Evolutionary conservation across 1,284 basidiomycete species (phyloP).

Genomic region (Mycena sp.): DNA sequence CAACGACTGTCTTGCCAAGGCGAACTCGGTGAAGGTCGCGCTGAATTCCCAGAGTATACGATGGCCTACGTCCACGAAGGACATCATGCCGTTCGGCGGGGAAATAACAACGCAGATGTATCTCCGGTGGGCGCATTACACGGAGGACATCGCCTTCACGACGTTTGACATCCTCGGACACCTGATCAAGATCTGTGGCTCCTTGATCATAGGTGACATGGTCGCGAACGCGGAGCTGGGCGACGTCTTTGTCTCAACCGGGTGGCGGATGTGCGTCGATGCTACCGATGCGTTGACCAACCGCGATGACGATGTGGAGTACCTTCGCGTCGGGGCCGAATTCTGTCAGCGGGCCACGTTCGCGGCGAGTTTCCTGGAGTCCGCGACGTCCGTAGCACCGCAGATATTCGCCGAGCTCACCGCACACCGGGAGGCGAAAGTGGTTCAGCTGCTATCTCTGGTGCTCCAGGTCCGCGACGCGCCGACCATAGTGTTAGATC

Average conservation of each 20-base stretch:
- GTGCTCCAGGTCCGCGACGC: neutral
- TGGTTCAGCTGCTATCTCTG: neutral
- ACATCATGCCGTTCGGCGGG: neutral
- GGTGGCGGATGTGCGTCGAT: neutral
- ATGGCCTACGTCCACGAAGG: neutral
- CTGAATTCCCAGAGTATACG: neutral
- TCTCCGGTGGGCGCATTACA: neutral
- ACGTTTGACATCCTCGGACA: neutral
- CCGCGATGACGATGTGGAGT: neutral
- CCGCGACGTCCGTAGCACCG: neutral
- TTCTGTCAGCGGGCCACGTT: slow-evolving; percentile 9
- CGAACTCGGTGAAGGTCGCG: neutral
- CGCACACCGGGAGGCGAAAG: neutral
- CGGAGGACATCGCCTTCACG: slow-evolving; percentile 10
- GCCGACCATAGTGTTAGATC: neutral
- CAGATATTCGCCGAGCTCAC: slow-evolving; percentile 1
- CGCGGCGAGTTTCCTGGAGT: neutral
- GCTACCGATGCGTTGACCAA: neutral
- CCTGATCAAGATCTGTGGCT: slow-evolving; percentile 8
- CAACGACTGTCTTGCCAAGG: slow-evolving; percentile 2
- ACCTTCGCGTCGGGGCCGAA: neutral
- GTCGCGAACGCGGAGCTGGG: neutral
- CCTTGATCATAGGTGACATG: slow-evolving; percentile 2
- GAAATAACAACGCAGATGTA: neutral
- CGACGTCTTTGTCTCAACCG: slow-evolving; percentile 1